Base-by-base conservation (phyloP, 2,329 filamentous ascomycete species). In the Neonectria hederae region DNA sequence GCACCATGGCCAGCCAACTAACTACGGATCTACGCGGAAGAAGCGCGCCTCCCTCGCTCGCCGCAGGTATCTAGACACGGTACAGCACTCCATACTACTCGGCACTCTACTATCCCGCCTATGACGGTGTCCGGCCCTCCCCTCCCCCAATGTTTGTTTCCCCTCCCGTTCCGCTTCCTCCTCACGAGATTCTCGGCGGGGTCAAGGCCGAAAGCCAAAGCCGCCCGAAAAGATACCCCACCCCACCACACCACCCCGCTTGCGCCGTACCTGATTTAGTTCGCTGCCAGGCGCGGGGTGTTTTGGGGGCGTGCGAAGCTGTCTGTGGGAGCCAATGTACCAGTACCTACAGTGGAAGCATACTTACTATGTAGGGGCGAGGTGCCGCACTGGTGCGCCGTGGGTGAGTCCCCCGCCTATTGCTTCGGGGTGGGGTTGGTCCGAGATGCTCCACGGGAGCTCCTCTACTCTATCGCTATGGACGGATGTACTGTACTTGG, bases 401-500 rank as follows among this genome's bases (percentile, higher is more conserved):
- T 14, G 26, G 17, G 46, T 30, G 24, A 28, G 24, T 14, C 19
- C 24, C 45, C 45, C 26, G 46, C 46, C 46, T 32, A 26, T 51
- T 51, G 19, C 65, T 35, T 72, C 70, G 70, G 70, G 65, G 70
- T 72, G 70, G 70, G 70, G 70, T 72, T 72, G 70, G 61, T 68
- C 70, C 68, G 70, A 72, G 40, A 62, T 58, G 61, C 54, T 49
- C 54, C 32, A 48, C 42, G 21, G 32, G 22, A 30, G 19, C 35
- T 14, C 38, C 38, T 19, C 38, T 38, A 49, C 42, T 62, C 49
- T 51, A 26, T n/a, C 14, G 11, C 7, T 49, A 8, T 17, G 24
- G 46, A 28, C 51, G 24, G 17, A 51, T 42, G 59, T 32, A 69
- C 30, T 38, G 38, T 58, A 26, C 45, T 51, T 61, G 51, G 22